These are phyloP conservation scores for Umbelopsis ramanniana DNA, from an alignment of 192 early-diverging fungal species.

Conservation along the genomic window DNA sequence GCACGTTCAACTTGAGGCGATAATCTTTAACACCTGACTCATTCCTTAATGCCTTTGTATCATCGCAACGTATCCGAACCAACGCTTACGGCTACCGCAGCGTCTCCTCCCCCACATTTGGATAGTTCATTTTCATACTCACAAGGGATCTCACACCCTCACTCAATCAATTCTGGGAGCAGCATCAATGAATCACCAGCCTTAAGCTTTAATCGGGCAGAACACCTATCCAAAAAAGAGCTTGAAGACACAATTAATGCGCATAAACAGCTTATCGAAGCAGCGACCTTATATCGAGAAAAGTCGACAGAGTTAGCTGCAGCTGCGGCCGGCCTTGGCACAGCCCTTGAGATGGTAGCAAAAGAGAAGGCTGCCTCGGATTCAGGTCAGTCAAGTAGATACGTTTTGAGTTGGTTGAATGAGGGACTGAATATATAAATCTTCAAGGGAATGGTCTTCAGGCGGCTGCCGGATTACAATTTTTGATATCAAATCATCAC, in stretches of 20 bases:
- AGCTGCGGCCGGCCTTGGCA: constrained; percentile 53
- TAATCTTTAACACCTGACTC: not conserved
- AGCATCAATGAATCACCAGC: not conserved
- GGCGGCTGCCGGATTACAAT: constrained; percentile 54
- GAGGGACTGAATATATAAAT: not conserved
- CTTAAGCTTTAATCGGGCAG: not conserved
- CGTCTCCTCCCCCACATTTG: not conserved
- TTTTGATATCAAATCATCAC: constrained; percentile 57
- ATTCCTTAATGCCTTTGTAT: not conserved
- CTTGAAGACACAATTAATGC: constrained; percentile 44
- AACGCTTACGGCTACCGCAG: not conserved
- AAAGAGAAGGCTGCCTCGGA: constrained; percentile 47
- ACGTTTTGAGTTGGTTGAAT: not conserved
- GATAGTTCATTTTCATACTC: constrained; percentile 16
- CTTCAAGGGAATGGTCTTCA: constrained; percentile 47
- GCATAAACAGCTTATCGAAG: constrained; percentile 41
- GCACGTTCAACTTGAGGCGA: not conserved
- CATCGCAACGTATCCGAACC: constrained; percentile 20
- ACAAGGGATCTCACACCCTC: not conserved
- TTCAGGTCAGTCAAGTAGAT: constrained; percentile 23
- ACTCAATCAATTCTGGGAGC: not conserved
- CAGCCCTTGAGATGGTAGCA: constrained; percentile 50
- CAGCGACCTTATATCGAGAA: constrained; percentile 49
- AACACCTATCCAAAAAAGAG: constrained; percentile 44
- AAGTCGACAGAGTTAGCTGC: constrained; percentile 49